A percentile compares a stretch with the other conserved stretches of the same genome.
Evolutionary conservation across 2,329 filamentous ascomycete genomes (phyloP).

Genomic region (Ilyonectria robusta): DNA sequence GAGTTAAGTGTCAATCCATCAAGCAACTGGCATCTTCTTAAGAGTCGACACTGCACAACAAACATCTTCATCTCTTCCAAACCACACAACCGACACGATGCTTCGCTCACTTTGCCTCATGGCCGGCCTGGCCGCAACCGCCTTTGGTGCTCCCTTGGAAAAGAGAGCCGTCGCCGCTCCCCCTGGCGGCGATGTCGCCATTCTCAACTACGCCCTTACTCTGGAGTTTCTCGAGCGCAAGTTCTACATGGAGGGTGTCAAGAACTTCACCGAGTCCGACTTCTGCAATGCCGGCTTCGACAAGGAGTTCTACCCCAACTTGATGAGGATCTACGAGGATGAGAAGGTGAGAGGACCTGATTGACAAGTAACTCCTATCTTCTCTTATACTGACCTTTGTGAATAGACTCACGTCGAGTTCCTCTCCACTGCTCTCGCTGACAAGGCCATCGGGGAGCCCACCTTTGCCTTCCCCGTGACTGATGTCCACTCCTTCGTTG

Average conservation of each 20-base stretch:
- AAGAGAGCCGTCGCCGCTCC: constrained; percentile 37
- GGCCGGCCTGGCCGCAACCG: constrained; percentile 21
- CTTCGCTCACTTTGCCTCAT: constrained; percentile 22
- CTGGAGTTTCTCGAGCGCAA: constrained; percentile 72
- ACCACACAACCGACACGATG: constrained; percentile 9
- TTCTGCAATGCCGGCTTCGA: constrained; percentile 68
- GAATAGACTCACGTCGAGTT: constrained; percentile 67
- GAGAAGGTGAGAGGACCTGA: constrained; percentile 48
- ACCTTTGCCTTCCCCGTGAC: constrained; percentile 73
- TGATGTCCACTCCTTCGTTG: constrained; percentile 70
- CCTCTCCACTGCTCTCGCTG: constrained; percentile 60
- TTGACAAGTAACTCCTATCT: background rate
- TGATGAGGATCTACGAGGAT: constrained; percentile 69
- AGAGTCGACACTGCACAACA: background rate
- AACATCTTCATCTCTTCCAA: background rate
- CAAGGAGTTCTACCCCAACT: constrained; percentile 68
- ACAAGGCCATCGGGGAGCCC: constrained; percentile 64
- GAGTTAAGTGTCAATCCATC: background rate
- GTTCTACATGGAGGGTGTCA: constrained; percentile 74
- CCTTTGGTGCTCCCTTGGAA: constrained; percentile 5
- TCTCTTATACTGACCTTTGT: background rate
- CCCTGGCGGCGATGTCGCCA: constrained; percentile 45
- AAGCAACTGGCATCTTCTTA: background rate
- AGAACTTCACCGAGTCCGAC: constrained; percentile 67
- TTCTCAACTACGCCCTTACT: constrained; percentile 63